Evolutionary conservation across 2,329 filamentous ascomycete genomes (phyloP).

Genomic region (Penicillium verrucosum): DNA sequence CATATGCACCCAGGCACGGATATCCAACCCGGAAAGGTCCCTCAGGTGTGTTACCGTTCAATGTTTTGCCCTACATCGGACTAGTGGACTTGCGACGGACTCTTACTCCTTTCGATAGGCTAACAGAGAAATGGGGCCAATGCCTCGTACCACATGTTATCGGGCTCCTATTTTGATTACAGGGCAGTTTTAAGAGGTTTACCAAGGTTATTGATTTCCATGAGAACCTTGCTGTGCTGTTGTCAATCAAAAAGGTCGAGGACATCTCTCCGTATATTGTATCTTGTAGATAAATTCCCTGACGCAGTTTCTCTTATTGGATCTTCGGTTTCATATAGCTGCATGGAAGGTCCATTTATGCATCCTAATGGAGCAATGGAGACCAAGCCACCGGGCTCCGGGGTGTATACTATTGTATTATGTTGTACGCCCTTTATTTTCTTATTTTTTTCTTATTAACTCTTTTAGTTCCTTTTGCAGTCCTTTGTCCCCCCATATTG

Average conservation of each 20-base stretch:
- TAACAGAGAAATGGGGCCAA: not conserved
- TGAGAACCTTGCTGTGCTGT: no score
- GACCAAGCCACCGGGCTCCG: constrained; percentile 2
- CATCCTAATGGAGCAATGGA: constrained; percentile 8
- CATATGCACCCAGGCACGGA: constrained; percentile 20
- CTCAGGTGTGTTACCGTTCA: constrained; percentile 5
- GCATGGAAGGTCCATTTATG: constrained; percentile 14
- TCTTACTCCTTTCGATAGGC: constrained; percentile 2
- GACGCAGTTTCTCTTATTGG: constrained; percentile 5
- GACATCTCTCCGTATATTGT: not conserved
- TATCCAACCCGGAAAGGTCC: constrained; percentile 2
- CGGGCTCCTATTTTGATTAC: not conserved
- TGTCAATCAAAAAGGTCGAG: no score
- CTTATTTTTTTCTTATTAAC: not conserved
- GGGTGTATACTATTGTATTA: not conserved
- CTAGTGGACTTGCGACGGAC: constrained; percentile 3
- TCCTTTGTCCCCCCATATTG: not conserved
- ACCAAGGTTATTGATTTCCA: not conserved
- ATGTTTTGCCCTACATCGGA: constrained; percentile 1
- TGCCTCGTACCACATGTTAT: constrained; percentile 2
- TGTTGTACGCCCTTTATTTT: not conserved
- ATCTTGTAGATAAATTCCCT: not conserved
- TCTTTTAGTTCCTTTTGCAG: not conserved
- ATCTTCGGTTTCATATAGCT: constrained; percentile 12
- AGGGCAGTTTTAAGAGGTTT: not conserved